A percentile compares a stretch with the other conserved stretches of the same genome.
phyloP scores from a whole-genome alignment of 352 stramenopile species.

The Globisporangium mamillatum region DNA sequence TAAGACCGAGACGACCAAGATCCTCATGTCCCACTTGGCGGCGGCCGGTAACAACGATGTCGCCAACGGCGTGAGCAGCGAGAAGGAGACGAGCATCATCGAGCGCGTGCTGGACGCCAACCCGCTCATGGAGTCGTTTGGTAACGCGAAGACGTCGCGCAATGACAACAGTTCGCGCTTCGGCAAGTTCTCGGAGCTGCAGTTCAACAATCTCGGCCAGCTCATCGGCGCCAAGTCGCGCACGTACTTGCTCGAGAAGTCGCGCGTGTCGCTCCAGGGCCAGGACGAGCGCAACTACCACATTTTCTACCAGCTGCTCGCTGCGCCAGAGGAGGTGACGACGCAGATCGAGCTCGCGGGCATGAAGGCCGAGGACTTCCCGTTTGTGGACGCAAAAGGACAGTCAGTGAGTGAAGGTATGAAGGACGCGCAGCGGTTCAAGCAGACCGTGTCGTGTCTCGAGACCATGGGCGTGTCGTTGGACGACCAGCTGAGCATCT shows the following conservation, averaged over 20 bases:
- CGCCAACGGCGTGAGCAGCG: conserved; percentile 2
- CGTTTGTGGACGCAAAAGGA: conserved; percentile 57
- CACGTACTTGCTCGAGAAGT: conserved; percentile 88
- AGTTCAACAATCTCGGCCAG: conserved; percentile 89
- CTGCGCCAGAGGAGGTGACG: conserved; percentile 46
- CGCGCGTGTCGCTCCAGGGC: conserved; percentile 88
- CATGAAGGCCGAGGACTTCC: conserved; percentile 77
- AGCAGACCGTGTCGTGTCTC: conserved; percentile 69
- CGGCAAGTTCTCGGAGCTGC: conserved; percentile 95
- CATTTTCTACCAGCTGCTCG: conserved; percentile 97
- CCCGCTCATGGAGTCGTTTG: conserved; percentile 92
- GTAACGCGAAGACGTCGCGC: conserved; percentile 95
- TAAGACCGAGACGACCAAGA: conserved; percentile 95
- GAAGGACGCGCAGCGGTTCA: conserved; percentile 71
- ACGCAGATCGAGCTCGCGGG: conserved; percentile 68
- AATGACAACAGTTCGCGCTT: conserved; percentile 97
- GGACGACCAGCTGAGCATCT: conserved; percentile 72
- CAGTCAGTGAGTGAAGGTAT: conserved; percentile 53
- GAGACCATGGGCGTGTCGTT: conserved; percentile 72
- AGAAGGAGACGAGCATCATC: conserved; percentile 72
- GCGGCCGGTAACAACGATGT: conserved; percentile 42
- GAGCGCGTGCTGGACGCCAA: conserved; percentile 81
- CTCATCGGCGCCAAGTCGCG: conserved; percentile 79
- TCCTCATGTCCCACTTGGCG: conserved; percentile 94
- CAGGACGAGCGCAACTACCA: conserved; percentile 97